Base-by-base conservation (phyloP, 306 rosid species). In the Rosa chinensis region DNA sequence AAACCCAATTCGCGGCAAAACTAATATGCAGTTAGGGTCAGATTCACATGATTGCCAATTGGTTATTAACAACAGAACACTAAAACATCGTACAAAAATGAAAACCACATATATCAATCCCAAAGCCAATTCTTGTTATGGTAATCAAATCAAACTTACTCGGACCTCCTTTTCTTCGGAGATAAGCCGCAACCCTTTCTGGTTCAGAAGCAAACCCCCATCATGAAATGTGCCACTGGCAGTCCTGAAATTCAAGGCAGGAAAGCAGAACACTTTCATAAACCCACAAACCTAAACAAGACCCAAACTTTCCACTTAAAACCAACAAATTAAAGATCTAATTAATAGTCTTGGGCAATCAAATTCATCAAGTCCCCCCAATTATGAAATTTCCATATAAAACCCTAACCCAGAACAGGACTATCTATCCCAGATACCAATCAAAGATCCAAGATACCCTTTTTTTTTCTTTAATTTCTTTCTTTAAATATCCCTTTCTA, bases 141-240 rank as follows among this genome's bases (percentile, higher is more conserved):
- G 52, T 23, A 47, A 53, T 70, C 45, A 73, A 79, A 73, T 69
- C 11, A 68, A 52, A 78, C 85, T 69, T 81, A 91, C 98, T 23
- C 78, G 83, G 48, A 89, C 53, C 81, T 87, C 98, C 78, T 88
- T 92, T 79, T 91, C 92, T 86, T 91, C 92, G 5, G 98, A 91
- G 62, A 84, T 86, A 20, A 95, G 94, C 84, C 99, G 90, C 92
- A 95, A 70, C 40, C 97, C 96, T 80, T 89, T 94, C 81, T 91
- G 97, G 78, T 93, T 93, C 63, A 93, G 80, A 28, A 89, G 91
- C 62, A 93, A 86, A 88, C 89, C 95, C 10, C 98, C 99, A 53
- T 95, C 99, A 75, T 93, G 99, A 83, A 95, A 95, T 76, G 97
- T 93, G 43, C 98, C 98, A 84, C 97, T 93, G 12, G 86, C 90